Evolutionary conservation across 441 rosid species (phyloP).

Genomic region (Adansonia rubrostipa): DNA sequence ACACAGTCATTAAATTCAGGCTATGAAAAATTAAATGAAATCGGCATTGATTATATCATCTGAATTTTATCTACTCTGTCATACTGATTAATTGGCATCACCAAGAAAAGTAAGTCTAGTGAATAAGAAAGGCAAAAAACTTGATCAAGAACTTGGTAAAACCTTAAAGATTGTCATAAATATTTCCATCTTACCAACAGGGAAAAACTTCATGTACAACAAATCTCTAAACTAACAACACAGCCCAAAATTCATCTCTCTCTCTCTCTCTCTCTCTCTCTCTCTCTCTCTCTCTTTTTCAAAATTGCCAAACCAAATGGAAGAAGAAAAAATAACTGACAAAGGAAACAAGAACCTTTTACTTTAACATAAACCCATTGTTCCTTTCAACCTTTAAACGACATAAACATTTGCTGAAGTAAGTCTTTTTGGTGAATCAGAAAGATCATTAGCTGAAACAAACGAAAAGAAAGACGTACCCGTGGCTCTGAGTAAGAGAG

Average conservation of each 20-base stretch:
- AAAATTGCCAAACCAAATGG: not conserved
- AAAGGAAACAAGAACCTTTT: not conserved
- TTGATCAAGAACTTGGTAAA: conserved; percentile 18
- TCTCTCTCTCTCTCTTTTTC: not conserved
- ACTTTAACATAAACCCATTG: conserved; percentile 6
- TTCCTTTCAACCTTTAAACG: not conserved
- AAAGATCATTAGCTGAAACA: not conserved
- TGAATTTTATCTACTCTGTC: conserved; percentile 28
- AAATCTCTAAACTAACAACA: not conserved
- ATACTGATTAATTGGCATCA: conserved; percentile 29
- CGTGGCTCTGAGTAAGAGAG: conserved; percentile 10
- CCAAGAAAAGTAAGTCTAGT: conserved; percentile 22
- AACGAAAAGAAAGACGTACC: conserved; percentile 16
- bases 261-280: too few relatives aligned
- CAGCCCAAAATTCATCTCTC: not conserved
- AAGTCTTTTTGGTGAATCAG: not conserved
- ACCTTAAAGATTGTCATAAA: conserved; percentile 7
- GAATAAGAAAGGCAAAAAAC: not conserved
- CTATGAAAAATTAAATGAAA: not conserved
- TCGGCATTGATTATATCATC: conserved; percentile 18
- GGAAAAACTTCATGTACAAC: not conserved
- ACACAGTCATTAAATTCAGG: conserved; percentile 13
- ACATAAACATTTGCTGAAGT: not conserved
- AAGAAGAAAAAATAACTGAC: not conserved
- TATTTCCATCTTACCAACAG: not conserved